A percentile compares a stretch with the other conserved stretches of the same genome.
These are phyloP conservation scores for Boletus pseudopeckii DNA, from an alignment of 768 basidiomycete species.

Conservation along the genomic window DNA sequence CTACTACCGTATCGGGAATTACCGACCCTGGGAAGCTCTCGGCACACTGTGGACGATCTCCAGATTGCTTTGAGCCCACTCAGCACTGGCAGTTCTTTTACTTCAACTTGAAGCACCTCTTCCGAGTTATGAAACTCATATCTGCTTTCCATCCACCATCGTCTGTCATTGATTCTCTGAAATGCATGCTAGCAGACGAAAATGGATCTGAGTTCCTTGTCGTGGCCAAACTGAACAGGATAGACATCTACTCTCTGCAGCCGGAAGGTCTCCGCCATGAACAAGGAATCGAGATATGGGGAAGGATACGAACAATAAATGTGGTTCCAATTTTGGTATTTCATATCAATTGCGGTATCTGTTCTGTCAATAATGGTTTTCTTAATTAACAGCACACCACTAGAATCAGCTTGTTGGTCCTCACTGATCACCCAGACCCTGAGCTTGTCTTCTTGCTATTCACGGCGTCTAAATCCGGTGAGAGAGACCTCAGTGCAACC, in stretches of 20 bases:
- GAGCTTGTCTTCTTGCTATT: constrained; percentile 64
- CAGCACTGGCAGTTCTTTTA: background rate
- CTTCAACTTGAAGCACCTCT: background rate
- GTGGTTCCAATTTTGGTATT: constrained; percentile 54
- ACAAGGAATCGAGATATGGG: constrained; percentile 65
- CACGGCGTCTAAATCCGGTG: constrained; percentile 34
- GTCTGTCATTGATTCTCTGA: constrained; percentile 65
- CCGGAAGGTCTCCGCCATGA: constrained; percentile 59
- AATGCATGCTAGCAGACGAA: constrained; percentile 56
- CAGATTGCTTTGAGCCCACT: too few species aligned
- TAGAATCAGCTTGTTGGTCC: constrained; percentile 50
- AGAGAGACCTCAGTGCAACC: constrained; percentile 34
- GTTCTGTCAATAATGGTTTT: constrained; percentile 4
- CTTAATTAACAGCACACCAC: constrained; percentile 28
- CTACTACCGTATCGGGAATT: too few species aligned
- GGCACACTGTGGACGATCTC: too few species aligned
- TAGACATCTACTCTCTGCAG: constrained; percentile 67
- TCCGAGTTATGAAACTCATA: constrained; percentile 58
- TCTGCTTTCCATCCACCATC: constrained; percentile 77
- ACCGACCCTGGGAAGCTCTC: too few species aligned
- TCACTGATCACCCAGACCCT: constrained; percentile 76
- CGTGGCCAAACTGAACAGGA: constrained; percentile 59
- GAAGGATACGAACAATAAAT: constrained; percentile 55
- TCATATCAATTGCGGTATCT: background rate
- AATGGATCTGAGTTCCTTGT: constrained; percentile 58